phyloP scores from a whole-genome alignment of 768 basidiomycete genomes.

The Phlebiopsis flavidoalba region DNA sequence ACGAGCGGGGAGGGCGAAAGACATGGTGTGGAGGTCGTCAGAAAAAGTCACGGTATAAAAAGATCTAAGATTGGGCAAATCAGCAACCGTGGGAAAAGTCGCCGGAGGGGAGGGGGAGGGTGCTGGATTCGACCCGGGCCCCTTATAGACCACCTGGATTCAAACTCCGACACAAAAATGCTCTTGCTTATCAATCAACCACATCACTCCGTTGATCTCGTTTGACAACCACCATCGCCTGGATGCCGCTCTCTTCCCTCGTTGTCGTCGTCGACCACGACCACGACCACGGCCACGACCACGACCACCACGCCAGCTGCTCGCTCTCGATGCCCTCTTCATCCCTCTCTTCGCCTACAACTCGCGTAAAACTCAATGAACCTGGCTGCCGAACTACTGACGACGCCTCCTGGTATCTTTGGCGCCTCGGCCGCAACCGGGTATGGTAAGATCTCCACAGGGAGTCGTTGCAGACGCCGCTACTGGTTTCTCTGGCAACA shows the following conservation, averaged over 20 bases:
- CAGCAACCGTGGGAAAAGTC: slow-evolving; percentile 14
- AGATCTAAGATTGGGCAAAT: slow-evolving; percentile 4
- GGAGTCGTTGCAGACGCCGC: background rate
- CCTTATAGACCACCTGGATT: slow-evolving; percentile 10
- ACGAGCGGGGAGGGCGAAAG: slow-evolving; percentile 70
- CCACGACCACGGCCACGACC: background rate
- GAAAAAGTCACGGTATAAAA: background rate
- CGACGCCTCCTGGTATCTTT: background rate
- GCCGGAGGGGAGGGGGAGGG: slow-evolving; percentile 3
- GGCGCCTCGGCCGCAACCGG: slow-evolving; percentile 1
- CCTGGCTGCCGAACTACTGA: background rate
- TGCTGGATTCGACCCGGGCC: background rate
- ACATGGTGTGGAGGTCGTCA: slow-evolving; percentile 27
- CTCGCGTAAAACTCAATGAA: background rate
- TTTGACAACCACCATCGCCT: slow-evolving; percentile 11
- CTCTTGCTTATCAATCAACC: slow-evolving; percentile 13
- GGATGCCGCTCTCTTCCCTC: background rate
- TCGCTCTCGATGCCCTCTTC: too few relatives aligned
- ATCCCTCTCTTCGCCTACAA: background rate
- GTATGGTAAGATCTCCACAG: slow-evolving; percentile 5
- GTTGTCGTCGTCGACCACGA: background rate
- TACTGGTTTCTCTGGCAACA: background rate
- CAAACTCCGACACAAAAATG: slow-evolving; percentile 12
- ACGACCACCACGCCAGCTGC: background rate
- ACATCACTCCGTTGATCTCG: slow-evolving; percentile 12